A percentile compares a stretch with the other conserved stretches of the same genome.
Conservation (phyloP, 1,284 basidiomycete species). For the Gymnopus androsaceus region DNA sequence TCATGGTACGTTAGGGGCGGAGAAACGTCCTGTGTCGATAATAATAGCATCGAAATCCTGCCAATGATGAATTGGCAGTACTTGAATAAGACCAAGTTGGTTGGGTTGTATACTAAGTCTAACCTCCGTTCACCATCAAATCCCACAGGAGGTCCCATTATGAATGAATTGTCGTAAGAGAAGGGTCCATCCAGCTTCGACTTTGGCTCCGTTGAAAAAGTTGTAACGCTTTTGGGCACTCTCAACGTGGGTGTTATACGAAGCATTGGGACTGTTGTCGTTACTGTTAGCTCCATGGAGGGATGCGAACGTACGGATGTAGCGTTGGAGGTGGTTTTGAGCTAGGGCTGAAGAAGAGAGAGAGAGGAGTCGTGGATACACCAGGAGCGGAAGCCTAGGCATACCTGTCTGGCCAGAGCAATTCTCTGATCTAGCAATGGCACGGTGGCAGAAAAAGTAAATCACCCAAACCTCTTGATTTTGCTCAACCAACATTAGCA, state of each 20-base stretch:
- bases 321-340: conserved; percentile 27
- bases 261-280: conserved; percentile 39
- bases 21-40: conserved; percentile 47
- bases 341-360: too few relatives aligned
- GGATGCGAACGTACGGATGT: conserved; percentile 37
- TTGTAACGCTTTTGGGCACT: conserved; percentile 38
- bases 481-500: background rate
- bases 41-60: conserved; percentile 50
- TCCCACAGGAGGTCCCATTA: conserved; percentile 30
- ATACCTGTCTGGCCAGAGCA: conserved; percentile 4
- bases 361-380: background rate
- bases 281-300: conserved; percentile 43
- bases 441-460: background rate
- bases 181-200: conserved; percentile 40
- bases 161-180: conserved; percentile 35
- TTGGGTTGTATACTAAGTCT: too few relatives aligned
- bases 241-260: conserved; percentile 53
- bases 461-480: conserved; percentile 13
- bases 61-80: conserved; percentile 33
- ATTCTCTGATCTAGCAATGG: background rate
- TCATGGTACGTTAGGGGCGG: conserved; percentile 44
- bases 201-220: conserved; percentile 1
- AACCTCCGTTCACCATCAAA: conserved; percentile 41
- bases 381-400: too few relatives aligned
- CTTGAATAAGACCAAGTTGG: conserved; percentile 41